Evolutionary conservation across 192 early-diverging fungal genomes (phyloP).

Genomic region (Backusella westeae): DNA sequence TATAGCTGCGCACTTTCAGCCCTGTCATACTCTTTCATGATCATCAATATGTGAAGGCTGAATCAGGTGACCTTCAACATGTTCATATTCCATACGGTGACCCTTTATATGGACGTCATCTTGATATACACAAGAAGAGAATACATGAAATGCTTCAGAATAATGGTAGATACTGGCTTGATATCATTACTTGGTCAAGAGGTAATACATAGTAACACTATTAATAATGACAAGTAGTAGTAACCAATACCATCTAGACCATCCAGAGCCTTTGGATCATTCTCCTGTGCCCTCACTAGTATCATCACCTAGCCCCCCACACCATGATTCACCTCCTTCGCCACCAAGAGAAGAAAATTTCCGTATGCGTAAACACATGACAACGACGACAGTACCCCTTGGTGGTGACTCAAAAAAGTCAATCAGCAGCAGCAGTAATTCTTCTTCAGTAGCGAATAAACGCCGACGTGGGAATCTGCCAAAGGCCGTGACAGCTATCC

Average conservation of each 20-base stretch:
- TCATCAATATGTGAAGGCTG: constrained; percentile 29
- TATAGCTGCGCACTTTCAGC: constrained; percentile 28
- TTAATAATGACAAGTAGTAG: neutral
- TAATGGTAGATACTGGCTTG: constrained; percentile 33
- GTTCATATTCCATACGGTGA: constrained; percentile 28
- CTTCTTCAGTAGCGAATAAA: constrained; percentile 16
- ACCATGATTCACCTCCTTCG: constrained; percentile 2
- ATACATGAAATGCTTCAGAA: constrained; percentile 31
- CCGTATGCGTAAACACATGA: neutral
- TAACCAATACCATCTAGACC: neutral
- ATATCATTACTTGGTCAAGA: constrained; percentile 20
- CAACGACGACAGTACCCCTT: neutral
- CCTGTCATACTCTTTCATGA: constrained; percentile 40
- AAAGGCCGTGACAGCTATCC: constrained; percentile 37
- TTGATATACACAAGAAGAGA: constrained; percentile 27
- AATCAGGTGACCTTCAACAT: constrained; percentile 24
- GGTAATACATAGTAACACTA: neutral
- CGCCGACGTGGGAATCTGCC: constrained; percentile 39
- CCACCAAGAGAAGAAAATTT: constrained; percentile 6
- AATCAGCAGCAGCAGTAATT: neutral
- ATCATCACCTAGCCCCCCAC: constrained; percentile 18
- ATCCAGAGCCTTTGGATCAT: constrained; percentile 7
- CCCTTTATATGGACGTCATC: constrained; percentile 24
- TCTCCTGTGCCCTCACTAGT: constrained; percentile 21
- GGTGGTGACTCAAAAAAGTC: constrained; percentile 11